Conservation (phyloP, 2,329 filamentous ascomycete species). For the Xylariaceae sp. region DNA sequence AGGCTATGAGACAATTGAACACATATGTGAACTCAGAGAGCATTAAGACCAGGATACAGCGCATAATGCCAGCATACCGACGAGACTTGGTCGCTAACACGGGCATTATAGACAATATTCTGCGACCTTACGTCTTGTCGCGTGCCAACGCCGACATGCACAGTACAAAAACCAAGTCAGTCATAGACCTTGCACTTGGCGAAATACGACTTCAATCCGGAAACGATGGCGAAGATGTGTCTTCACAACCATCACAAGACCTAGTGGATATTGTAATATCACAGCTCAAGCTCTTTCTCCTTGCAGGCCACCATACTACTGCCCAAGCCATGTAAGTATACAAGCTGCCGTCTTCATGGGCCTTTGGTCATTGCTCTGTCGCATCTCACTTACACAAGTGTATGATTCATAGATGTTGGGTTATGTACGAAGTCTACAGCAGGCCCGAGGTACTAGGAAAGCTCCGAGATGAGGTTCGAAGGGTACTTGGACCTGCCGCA, state of each 20-base stretch:
- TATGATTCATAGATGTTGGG: conserved; percentile 10
- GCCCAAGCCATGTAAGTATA: conserved; percentile 12
- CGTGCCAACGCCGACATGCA: background rate
- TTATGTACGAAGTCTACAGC: conserved; percentile 17
- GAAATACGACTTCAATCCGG: background rate
- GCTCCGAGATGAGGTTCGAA: conserved; percentile 29
- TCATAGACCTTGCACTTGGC: conserved; percentile 6
- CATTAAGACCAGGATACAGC: conserved; percentile 4
- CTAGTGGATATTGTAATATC: conserved; percentile 8
- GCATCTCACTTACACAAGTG: background rate
- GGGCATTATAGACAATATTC: background rate
- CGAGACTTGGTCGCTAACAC: background rate
- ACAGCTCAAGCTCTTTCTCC: conserved; percentile 7
- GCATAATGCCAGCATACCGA: conserved; percentile 4
- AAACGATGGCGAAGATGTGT: background rate
- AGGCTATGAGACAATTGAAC: conserved; percentile 4
- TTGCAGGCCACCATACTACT: conserved; percentile 15
- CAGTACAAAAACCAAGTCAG: conserved; percentile 4
- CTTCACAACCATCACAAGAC: background rate
- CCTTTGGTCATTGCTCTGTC: background rate
- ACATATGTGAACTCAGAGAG: conserved; percentile 1
- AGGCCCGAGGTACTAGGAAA: conserved; percentile 21
- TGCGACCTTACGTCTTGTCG: conserved; percentile 3
- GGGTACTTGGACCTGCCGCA: conserved; percentile 25
- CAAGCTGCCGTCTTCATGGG: background rate